Evolutionary conservation across 345 rosid genomes (phyloP).

Genomic region (Geranium rotundifolium): DNA sequence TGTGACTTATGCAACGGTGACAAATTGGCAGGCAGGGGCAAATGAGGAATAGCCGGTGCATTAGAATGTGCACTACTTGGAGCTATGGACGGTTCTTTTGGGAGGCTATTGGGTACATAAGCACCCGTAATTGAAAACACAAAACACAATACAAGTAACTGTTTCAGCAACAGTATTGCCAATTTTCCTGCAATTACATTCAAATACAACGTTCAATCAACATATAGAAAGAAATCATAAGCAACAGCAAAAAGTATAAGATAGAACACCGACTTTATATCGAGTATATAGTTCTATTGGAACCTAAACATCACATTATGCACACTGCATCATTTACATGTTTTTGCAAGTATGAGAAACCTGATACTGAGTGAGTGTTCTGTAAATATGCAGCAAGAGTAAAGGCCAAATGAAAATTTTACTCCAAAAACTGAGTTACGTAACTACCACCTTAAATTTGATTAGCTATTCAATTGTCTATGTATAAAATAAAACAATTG

Average conservation of each 20-base stretch:
- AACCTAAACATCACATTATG: neutral
- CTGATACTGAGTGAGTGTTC: too few species aligned
- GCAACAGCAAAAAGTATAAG: neutral
- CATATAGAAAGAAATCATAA: slow-evolving; percentile 2
- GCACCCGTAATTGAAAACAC: slow-evolving; percentile 30
- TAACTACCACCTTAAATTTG: too few species aligned
- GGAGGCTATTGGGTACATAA: slow-evolving; percentile 17
- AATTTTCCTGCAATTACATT: slow-evolving; percentile 32
- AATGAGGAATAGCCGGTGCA: slow-evolving; percentile 32
- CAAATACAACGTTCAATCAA: slow-evolving; percentile 5
- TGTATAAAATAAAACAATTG: neutral
- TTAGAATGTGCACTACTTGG: slow-evolving; percentile 26
- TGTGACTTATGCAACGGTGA: slow-evolving; percentile 28
- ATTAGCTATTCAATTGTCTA: neutral
- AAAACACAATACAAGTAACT: slow-evolving; percentile 26
- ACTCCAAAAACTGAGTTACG: neutral
- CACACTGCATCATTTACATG: neutral
- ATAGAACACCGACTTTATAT: neutral
- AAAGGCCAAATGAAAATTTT: neutral
- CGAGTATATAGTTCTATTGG: neutral
- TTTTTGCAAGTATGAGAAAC: neutral
- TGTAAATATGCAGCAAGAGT: neutral
- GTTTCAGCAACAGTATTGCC: slow-evolving; percentile 25
- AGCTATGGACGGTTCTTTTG: slow-evolving; percentile 26
- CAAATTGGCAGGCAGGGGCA: slow-evolving; percentile 36